These are phyloP conservation scores for Rhytidhysteron rufulum DNA, from an alignment of 2,329 filamentous ascomycete genomes.

Conservation along the genomic window DNA sequence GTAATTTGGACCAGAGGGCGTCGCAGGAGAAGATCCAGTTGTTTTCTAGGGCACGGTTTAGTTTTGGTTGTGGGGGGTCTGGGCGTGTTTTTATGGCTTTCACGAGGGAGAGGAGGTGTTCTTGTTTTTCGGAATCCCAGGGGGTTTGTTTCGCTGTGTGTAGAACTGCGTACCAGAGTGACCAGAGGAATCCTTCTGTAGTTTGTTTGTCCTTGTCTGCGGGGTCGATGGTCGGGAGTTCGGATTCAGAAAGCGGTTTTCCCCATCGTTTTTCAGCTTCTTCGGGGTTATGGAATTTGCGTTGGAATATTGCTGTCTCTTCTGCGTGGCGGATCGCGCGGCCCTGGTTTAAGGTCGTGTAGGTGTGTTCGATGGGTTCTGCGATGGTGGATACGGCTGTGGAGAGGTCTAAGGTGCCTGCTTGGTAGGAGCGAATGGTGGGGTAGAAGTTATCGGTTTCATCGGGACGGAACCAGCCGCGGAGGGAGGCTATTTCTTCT, in stretches of 20 bases:
- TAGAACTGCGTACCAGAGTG: constrained; percentile 29
- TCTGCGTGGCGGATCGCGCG: constrained; percentile 3
- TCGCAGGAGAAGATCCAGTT: constrained; percentile 9
- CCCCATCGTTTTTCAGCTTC: constrained; percentile 4
- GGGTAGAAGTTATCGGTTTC: constrained; percentile 19
- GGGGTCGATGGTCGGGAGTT: neutral
- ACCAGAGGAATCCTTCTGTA: constrained; percentile 6
- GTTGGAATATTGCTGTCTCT: constrained; percentile 2
- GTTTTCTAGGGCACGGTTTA: constrained; percentile 13
- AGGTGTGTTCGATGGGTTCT: constrained; percentile 21
- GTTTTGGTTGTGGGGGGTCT: constrained; percentile 8
- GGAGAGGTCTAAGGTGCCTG: constrained; percentile 11
- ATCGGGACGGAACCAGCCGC: constrained; percentile 26
- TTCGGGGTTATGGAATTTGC: neutral
- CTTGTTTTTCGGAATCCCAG: constrained; percentile 12
- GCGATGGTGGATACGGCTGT: constrained; percentile 16
- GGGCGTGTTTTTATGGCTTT: constrained; percentile 21
- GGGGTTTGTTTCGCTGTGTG: constrained; percentile 24
- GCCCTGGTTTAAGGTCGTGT: constrained; percentile 7
- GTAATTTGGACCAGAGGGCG: constrained; percentile 9
- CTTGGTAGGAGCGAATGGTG: constrained; percentile 20
- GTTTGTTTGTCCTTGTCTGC: constrained; percentile 12
- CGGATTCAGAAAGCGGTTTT: neutral
- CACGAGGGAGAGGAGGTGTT: constrained; percentile 19
- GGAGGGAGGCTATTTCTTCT: constrained; percentile 25